Evolutionary conservation across 2,329 filamentous ascomycete species (phyloP).

Genomic region (Hypoxylon rubiginosum): DNA sequence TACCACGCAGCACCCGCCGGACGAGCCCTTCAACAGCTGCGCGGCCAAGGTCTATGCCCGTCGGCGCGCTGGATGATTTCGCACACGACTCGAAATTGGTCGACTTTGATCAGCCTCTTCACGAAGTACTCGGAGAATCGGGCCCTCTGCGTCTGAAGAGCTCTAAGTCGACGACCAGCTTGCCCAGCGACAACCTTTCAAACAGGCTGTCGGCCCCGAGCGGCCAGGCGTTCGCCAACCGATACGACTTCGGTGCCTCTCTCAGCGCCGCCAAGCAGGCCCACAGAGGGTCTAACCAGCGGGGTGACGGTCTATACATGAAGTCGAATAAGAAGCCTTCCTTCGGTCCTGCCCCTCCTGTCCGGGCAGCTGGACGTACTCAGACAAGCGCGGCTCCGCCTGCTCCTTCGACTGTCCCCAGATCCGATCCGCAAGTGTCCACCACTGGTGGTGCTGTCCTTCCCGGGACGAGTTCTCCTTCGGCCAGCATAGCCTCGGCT

Average conservation of each 20-base stretch:
- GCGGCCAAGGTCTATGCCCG: constrained; percentile 68
- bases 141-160: constrained; percentile 77
- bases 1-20: constrained; percentile 77
- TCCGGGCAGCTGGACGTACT: constrained; percentile 10
- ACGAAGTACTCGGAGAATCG: constrained; percentile 74
- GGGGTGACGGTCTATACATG: constrained; percentile 67
- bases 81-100: constrained; percentile 68
- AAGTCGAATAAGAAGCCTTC: constrained; percentile 61
- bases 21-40: constrained; percentile 57
- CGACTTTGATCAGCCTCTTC: constrained; percentile 70
- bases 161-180: constrained; percentile 72
- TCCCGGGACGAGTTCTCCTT: constrained; percentile 65
- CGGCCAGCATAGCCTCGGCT: constrained; percentile 77
- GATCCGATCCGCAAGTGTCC: constrained; percentile 5
- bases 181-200: constrained; percentile 73
- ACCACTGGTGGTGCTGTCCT: constrained; percentile 37
- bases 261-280: constrained; percentile 84
- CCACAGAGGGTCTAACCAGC: constrained; percentile 73
- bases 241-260: constrained; percentile 97
- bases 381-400: constrained; percentile 10
- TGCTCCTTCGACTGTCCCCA: constrained; percentile 1
- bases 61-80: constrained; percentile 78
- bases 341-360: constrained; percentile 38
- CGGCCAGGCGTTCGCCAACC: constrained; percentile 85
- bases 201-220: constrained; percentile 67